A percentile compares a stretch with the other conserved stretches of the same genome.
phyloP scores from a whole-genome alignment of 2,329 filamentous ascomycete genomes.

The Fonsecaea nubica region DNA sequence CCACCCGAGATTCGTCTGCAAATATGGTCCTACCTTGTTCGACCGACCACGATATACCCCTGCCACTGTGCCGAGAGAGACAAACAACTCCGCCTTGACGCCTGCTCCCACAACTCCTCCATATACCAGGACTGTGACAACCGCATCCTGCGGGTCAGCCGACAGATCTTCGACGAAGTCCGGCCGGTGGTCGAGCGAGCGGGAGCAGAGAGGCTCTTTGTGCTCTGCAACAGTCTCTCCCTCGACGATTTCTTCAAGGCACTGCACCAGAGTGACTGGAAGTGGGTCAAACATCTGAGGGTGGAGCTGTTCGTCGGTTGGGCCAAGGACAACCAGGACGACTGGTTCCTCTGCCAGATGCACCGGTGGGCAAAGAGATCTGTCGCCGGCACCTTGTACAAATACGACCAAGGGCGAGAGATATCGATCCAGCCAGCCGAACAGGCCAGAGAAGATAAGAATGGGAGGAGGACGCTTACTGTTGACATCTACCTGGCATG shows the following conservation, averaged over 20 bases:
- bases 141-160: constrained; percentile 29
- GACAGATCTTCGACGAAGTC: constrained; percentile 28
- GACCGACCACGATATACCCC: constrained; percentile 28
- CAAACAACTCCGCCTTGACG: constrained; percentile 14
- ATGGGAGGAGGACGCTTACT: constrained; percentile 25
- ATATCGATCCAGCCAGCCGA: constrained; percentile 23
- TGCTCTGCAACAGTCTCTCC: constrained; percentile 32
- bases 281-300: constrained; percentile 28
- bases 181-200: constrained; percentile 20
- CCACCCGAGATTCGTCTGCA: constrained; percentile 30
- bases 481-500: constrained; percentile 32
- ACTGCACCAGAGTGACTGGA: constrained; percentile 26
- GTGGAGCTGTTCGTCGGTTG: constrained; percentile 32
- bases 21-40: constrained; percentile 34
- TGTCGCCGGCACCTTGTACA: constrained; percentile 24
- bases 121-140: constrained; percentile 32
- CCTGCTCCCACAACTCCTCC: constrained; percentile 25
- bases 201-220: constrained; percentile 18
- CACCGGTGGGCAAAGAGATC: constrained; percentile 31
- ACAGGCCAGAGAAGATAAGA: constrained; percentile 23
- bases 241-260: constrained; percentile 33
- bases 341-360: constrained; percentile 34
- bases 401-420: constrained; percentile 25
- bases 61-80: constrained; percentile 24
- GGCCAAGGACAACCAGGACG: constrained; percentile 26